phyloP scores from a whole-genome alignment of 2,329 filamentous ascomycete genomes.

The Pyrenochaeta sp. region DNA sequence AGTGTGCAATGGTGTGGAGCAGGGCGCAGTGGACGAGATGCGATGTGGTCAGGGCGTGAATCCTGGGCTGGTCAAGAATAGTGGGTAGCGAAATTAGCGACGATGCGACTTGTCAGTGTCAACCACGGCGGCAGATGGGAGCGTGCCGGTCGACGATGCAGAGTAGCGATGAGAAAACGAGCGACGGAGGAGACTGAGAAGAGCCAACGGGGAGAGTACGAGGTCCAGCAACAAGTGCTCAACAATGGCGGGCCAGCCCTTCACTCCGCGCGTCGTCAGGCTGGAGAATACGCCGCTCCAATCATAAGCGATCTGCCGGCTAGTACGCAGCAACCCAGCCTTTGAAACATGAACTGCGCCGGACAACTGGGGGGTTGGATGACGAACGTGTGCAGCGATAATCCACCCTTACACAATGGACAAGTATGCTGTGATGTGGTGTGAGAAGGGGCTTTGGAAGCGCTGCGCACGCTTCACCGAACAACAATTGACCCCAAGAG shows the following conservation, averaged over 20 bases:
- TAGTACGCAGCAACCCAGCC: slow-evolving; percentile 3
- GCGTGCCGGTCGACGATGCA: neutral
- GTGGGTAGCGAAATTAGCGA: slow-evolving; percentile 24
- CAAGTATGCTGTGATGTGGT: neutral
- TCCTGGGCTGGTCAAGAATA: neutral
- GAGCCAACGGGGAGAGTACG: slow-evolving; percentile 7
- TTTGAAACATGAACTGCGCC: slow-evolving; percentile 9
- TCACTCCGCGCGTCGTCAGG: neutral
- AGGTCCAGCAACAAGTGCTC: slow-evolving; percentile 5
- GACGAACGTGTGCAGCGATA: slow-evolving; percentile 11
- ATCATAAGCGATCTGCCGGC: slow-evolving; percentile 2
- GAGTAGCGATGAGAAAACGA: slow-evolving; percentile 3
- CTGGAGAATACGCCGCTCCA: slow-evolving; percentile 6
- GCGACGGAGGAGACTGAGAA: slow-evolving; percentile 4
- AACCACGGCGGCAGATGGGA: neutral
- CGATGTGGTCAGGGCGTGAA: slow-evolving; percentile 5
- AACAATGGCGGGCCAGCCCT: slow-evolving; percentile 15
- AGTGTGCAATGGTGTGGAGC: slow-evolving; percentile 21
- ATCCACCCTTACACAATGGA: slow-evolving; percentile 5
- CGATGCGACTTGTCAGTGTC: slow-evolving; percentile 15
- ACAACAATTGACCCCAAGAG: no score
- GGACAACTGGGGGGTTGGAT: neutral
- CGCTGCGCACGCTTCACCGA: no score
- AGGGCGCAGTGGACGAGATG: slow-evolving; percentile 16
- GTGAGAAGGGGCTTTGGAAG: no score